Conservation (phyloP, 2,329 filamentous ascomycete species). For the Aureobasidium mangrovei region DNA sequence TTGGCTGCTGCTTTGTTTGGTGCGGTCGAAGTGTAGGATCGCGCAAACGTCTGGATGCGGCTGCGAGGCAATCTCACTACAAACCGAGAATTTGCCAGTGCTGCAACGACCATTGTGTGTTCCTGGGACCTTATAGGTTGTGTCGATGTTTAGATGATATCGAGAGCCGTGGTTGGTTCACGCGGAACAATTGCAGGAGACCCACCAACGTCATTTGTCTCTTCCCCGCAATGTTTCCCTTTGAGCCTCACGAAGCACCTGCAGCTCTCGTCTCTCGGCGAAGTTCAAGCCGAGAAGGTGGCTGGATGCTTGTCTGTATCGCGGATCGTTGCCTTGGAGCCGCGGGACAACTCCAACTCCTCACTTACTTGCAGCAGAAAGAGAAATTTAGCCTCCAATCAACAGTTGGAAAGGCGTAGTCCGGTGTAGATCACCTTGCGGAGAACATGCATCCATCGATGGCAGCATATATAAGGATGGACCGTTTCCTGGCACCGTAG, state of each 20-base stretch:
- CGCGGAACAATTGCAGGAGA: too few species aligned
- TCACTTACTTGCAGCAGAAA: too few species aligned
- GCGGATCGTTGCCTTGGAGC: not conserved
- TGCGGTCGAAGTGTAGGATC: slow-evolving; percentile 15
- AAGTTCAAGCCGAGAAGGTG: slow-evolving; percentile 4
- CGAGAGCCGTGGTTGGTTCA: too few species aligned
- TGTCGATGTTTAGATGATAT: not conserved
- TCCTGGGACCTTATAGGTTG: not conserved
- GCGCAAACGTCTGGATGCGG: slow-evolving; percentile 1
- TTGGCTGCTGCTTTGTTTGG: slow-evolving; percentile 12
- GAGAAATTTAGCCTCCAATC: too few species aligned
- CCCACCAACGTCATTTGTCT: not conserved
- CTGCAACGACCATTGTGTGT: not conserved
- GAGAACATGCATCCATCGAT: too few species aligned
- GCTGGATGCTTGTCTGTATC: slow-evolving; percentile 3
- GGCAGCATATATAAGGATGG: not conserved
- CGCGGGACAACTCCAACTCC: not conserved
- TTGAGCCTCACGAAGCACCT: not conserved
- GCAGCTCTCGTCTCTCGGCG: not conserved
- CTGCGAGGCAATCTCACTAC: not conserved
- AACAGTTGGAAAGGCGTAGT: too few species aligned
- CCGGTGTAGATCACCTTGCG: too few species aligned
- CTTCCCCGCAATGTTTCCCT: slow-evolving; percentile 2
- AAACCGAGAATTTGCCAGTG: not conserved
- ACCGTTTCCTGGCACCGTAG: too few species aligned